These are phyloP conservation scores for Plasmodium malariae DNA, from an alignment of 169 alveolate species.

Conservation along the genomic window DNA sequence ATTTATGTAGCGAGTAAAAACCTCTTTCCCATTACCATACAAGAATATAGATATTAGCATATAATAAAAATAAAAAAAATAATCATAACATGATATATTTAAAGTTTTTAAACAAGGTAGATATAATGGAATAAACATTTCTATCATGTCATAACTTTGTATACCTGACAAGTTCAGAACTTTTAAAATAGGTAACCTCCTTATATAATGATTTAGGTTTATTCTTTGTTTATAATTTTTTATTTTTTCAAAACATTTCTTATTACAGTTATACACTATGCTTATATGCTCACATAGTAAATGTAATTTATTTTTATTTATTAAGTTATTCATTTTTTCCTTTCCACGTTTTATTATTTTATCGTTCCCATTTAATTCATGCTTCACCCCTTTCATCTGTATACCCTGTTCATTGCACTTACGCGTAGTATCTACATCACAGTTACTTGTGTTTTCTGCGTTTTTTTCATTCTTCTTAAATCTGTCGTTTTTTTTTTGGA, in stretches of 20 bases:
- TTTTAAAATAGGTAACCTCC: not conserved
- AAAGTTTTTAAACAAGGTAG: slow-evolving; percentile 18
- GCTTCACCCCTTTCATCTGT: not conserved
- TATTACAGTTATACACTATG: slow-evolving; percentile 37
- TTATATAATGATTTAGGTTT: slow-evolving; percentile 31
- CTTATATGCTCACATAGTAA: slow-evolving; percentile 43
- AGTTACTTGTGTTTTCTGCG: too few species aligned
- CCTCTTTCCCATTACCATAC: slow-evolving; percentile 53
- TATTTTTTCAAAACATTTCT: slow-evolving; percentile 44
- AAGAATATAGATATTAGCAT: slow-evolving; percentile 38
- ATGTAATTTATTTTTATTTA: slow-evolving; percentile 14
- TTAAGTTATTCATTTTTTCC: not conserved
- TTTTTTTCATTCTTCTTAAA: too few species aligned
- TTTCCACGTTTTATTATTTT: not conserved
- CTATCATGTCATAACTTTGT: slow-evolving; percentile 53
- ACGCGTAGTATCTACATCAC: too few species aligned
- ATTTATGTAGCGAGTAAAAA: slow-evolving; percentile 21
- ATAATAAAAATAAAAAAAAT: slow-evolving; percentile 57
- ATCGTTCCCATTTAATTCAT: not conserved
- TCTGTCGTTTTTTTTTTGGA: too few species aligned
- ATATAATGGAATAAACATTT: slow-evolving; percentile 42
- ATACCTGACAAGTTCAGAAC: slow-evolving; percentile 46
- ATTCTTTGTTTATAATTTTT: slow-evolving; percentile 50
- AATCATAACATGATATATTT: slow-evolving; percentile 60
- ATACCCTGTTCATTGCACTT: too few species aligned